Evolutionary conservation across 106 monocot species (phyloP).

Genomic region (Iris macrosiphon): DNA sequence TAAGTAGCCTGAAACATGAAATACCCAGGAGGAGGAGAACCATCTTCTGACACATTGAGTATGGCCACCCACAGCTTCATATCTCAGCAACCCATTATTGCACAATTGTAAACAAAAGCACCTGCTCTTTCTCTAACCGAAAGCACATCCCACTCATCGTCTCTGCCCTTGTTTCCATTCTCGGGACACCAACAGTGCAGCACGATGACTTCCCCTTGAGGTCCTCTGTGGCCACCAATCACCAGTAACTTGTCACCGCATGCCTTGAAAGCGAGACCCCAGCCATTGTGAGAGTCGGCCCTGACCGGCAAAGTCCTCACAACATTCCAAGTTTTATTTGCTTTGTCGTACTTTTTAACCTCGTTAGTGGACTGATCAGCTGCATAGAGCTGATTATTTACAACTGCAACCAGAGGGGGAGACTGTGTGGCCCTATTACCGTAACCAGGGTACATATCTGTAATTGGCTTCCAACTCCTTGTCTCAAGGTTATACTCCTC

Average conservation of each 20-base stretch:
- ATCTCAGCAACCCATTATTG: conserved; percentile 85
- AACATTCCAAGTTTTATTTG: conserved; percentile 67
- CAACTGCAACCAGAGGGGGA: conserved; percentile 86
- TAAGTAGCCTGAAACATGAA: neutral
- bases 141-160: conserved; percentile 59
- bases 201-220: conserved; percentile 60
- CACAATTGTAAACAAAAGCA: conserved; percentile 85
- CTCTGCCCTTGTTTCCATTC: conserved; percentile 27
- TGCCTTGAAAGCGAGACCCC: conserved; percentile 90
- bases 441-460: conserved; percentile 66
- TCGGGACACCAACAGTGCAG: conserved; percentile 70
- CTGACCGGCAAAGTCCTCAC: conserved; percentile 70
- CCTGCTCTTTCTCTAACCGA: conserved; percentile 60
- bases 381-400: conserved; percentile 84
- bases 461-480: conserved; percentile 61
- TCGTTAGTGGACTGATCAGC: conserved; percentile 61
- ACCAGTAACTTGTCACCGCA: conserved; percentile 70
- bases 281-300: conserved; percentile 73
- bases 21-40: neutral
- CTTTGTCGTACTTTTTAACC: conserved; percentile 78
- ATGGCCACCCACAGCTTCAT: neutral
- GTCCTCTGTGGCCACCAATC: conserved; percentile 63
- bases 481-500: conserved; percentile 73
- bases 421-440: conserved; percentile 61
- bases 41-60: neutral